Percentiles rank a stretch among this genome's conserved stretches.
Evolutionary conservation across 1,284 basidiomycete genomes (phyloP).

Genomic region (Naganishia sp.): DNA sequence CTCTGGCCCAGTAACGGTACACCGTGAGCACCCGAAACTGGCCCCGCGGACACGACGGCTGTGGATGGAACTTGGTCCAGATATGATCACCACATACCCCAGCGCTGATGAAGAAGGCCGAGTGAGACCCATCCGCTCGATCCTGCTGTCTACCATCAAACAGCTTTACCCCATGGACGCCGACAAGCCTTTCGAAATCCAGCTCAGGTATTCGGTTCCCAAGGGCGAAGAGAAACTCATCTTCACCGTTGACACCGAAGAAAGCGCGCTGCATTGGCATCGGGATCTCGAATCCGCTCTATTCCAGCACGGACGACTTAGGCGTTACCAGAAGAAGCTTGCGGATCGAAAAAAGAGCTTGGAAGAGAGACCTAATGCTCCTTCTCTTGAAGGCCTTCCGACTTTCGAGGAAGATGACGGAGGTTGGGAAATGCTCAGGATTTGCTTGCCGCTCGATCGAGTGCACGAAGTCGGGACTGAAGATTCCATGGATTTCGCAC

Average conservation of each 20-base stretch:
- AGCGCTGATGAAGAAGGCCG: conserved; percentile 62
- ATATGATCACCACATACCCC: conserved; percentile 64
- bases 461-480: conserved; percentile 50
- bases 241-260: conserved; percentile 63
- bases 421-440: conserved; percentile 58
- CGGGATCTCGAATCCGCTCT: conserved; percentile 58
- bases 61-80: conserved; percentile 65
- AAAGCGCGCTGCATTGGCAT: conserved; percentile 65
- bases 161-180: conserved; percentile 57
- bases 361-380: conserved; percentile 27
- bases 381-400: conserved; percentile 18
- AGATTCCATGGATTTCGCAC: conserved; percentile 53
- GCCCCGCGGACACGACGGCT: conserved; percentile 58
- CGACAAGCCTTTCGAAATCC: conserved; percentile 56
- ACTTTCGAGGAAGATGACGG: conserved; percentile 43
- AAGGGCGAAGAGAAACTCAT: conserved; percentile 46
- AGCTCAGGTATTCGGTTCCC: conserved; percentile 52
- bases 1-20: conserved; percentile 61
- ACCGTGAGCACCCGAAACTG: conserved; percentile 55
- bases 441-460: conserved; percentile 62
- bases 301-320: conserved; percentile 45
- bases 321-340: conserved; percentile 29
- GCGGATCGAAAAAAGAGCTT: conserved; percentile 17
- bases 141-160: conserved; percentile 58
- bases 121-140: conserved; percentile 60